Percentiles rank a stretch among this genome's conserved stretches.
phyloP scores from a whole-genome alignment of 192 early-diverging fungal genomes.

The Coemansia reversa region DNA sequence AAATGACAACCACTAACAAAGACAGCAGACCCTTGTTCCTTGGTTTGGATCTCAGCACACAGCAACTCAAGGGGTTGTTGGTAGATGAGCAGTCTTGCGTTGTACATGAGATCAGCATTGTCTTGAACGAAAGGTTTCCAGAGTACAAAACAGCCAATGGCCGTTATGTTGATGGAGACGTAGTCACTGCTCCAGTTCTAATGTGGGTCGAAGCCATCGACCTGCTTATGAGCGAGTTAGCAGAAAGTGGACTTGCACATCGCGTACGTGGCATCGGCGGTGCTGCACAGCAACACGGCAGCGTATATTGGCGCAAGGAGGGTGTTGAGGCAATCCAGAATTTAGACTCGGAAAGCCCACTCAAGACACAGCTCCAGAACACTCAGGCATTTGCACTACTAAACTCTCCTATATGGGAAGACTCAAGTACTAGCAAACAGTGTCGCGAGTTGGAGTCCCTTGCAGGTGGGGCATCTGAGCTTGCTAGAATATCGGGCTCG shows the following conservation, averaged over 20 bases:
- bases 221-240: slow-evolving; percentile 57
- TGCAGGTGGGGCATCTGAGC: slow-evolving; percentile 60
- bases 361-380: slow-evolving; percentile 57
- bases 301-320: slow-evolving; percentile 69
- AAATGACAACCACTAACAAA: neutral
- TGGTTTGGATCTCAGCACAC: slow-evolving; percentile 75
- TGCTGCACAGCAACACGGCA: slow-evolving; percentile 84
- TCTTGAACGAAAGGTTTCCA: slow-evolving; percentile 66
- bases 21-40: slow-evolving; percentile 52
- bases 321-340: slow-evolving; percentile 47
- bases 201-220: slow-evolving; percentile 82
- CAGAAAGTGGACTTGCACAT: slow-evolving; percentile 30
- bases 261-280: slow-evolving; percentile 61
- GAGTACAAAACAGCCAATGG: slow-evolving; percentile 56
- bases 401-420: slow-evolving; percentile 82
- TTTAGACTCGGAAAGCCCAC: slow-evolving; percentile 38
- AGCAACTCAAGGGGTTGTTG: slow-evolving; percentile 69
- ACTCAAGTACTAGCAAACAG: slow-evolving; percentile 67
- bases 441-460: slow-evolving; percentile 62
- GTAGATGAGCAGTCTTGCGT: slow-evolving; percentile 39
- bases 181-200: slow-evolving; percentile 65
- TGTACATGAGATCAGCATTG: slow-evolving; percentile 56
- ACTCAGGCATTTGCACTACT: slow-evolving; percentile 53
- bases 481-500: slow-evolving; percentile 74
- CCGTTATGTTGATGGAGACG: slow-evolving; percentile 50